These are phyloP conservation scores for Magnolia officinalis DNA, from an alignment of 164 flowering plant species.

Conservation along the genomic window DNA sequence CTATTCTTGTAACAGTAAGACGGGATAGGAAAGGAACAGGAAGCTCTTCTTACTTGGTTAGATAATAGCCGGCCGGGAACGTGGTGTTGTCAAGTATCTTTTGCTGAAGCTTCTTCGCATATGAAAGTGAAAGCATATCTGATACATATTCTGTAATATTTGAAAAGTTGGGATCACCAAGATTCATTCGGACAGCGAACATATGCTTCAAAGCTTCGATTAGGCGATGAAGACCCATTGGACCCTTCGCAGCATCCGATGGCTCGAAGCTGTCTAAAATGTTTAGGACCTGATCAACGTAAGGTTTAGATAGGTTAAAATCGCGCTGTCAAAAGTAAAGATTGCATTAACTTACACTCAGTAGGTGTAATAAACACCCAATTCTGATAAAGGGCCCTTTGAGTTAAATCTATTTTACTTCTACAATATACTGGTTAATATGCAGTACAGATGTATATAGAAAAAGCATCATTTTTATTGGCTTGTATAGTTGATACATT, in stretches of 20 bases:
- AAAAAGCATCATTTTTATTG: too few relatives aligned
- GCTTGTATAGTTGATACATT: too few relatives aligned
- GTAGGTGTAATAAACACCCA: too few relatives aligned
- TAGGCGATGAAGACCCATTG: slow-evolving; percentile 73
- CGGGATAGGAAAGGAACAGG: background rate
- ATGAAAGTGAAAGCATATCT: slow-evolving; percentile 72
- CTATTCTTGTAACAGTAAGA: background rate
- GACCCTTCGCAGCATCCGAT: slow-evolving; percentile 47
- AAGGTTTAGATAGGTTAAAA: background rate
- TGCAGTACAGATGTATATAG: too few relatives aligned
- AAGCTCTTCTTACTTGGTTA: slow-evolving; percentile 42
- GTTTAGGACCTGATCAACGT: slow-evolving; percentile 56
- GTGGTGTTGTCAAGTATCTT: slow-evolving; percentile 84
- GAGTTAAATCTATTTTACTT: too few relatives aligned
- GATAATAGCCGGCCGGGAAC: slow-evolving; percentile 70
- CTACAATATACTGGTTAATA: too few relatives aligned
- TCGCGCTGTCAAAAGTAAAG: background rate
- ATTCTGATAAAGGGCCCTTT: too few relatives aligned
- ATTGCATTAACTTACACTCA: background rate
- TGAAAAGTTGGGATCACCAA: slow-evolving; percentile 83
- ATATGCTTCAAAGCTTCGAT: slow-evolving; percentile 88
- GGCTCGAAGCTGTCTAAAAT: slow-evolving; percentile 62
- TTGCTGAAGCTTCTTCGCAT: slow-evolving; percentile 47
- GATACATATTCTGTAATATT: slow-evolving; percentile 29
- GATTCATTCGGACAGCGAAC: slow-evolving; percentile 80